Conservation (phyloP, 805 yeast genomes). For the Candida wancherniae region DNA sequence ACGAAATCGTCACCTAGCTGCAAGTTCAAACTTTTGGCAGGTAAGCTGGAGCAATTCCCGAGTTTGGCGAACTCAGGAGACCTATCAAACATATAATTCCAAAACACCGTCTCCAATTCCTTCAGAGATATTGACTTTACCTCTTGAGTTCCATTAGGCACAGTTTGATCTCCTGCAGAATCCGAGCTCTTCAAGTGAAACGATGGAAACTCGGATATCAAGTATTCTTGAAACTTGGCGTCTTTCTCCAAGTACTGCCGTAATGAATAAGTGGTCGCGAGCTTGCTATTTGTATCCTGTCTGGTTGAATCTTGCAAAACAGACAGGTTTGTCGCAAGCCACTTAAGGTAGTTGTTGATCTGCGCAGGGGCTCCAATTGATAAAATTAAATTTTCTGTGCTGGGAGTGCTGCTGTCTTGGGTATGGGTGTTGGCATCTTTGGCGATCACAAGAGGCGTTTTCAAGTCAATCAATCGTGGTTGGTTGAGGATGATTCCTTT, state of each 20-base stretch:
- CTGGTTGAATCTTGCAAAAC: constrained; percentile 14
- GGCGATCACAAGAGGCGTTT: constrained; percentile 16
- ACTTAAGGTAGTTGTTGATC: constrained; percentile 14
- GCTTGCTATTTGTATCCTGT: constrained; percentile 21
- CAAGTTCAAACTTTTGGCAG: too few relatives aligned
- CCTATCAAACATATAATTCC: constrained; percentile 23
- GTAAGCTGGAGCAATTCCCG: constrained; percentile 5
- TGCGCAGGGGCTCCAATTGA: constrained; percentile 14
- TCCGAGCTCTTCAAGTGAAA: constrained; percentile 1
- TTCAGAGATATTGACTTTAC: constrained; percentile 11
- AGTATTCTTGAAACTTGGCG: constrained; percentile 34
- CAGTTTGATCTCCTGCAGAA: neutral
- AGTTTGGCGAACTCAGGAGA: constrained; percentile 3
- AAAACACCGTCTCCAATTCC: constrained; percentile 39
- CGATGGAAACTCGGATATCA: constrained; percentile 13
- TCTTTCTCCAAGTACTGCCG: constrained; percentile 58
- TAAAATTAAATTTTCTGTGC: constrained; percentile 2
- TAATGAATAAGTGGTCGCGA: constrained; percentile 50
- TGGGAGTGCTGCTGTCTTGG: too few relatives aligned
- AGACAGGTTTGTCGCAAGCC: constrained; percentile 15
- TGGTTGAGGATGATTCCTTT: constrained; percentile 51
- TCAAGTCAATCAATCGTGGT: constrained; percentile 44
- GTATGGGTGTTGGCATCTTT: neutral
- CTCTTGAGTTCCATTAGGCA: neutral
- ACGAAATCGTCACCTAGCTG: constrained; percentile 15